Conservation (phyloP, 257 asterid species). For the Scutellaria galericulata region DNA sequence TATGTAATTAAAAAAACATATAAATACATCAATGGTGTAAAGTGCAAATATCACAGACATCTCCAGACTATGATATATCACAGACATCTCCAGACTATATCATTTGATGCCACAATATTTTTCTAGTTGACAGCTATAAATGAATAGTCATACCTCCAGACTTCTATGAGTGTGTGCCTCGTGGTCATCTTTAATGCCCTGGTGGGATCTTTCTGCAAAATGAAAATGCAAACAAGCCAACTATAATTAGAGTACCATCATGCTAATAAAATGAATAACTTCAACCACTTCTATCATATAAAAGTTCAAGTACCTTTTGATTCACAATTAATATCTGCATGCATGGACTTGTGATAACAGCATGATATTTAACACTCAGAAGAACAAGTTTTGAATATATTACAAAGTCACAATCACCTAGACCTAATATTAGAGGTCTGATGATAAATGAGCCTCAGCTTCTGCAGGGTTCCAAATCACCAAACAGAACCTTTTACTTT, state of each 20-base stretch:
- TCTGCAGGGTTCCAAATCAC: neutral
- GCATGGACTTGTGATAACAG: neutral
- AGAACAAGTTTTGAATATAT: neutral
- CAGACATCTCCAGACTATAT: no score
- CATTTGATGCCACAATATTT: neutral
- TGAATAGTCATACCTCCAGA: conserved; percentile 77
- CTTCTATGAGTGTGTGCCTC: conserved; percentile 72
- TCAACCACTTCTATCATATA: neutral
- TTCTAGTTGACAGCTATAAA: neutral
- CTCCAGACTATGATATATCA: no score
- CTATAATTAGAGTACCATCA: neutral
- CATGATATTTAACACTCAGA: neutral
- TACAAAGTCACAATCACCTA: conserved; percentile 18
- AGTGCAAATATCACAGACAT: no score
- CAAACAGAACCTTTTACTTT: neutral
- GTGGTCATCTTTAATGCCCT: conserved; percentile 93
- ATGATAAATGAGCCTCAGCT: neutral
- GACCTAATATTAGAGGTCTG: neutral
- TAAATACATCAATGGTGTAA: no score
- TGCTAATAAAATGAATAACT: neutral
- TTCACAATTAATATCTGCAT: conserved; percentile 4
- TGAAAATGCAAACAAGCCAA: conserved; percentile 10
- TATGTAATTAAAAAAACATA: no score
- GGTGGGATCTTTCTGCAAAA: conserved; percentile 69
- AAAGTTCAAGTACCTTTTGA: neutral